Base-by-base conservation (phyloP, 2,329 filamentous ascomycete species). In the Alternaria conjuncta region DNA sequence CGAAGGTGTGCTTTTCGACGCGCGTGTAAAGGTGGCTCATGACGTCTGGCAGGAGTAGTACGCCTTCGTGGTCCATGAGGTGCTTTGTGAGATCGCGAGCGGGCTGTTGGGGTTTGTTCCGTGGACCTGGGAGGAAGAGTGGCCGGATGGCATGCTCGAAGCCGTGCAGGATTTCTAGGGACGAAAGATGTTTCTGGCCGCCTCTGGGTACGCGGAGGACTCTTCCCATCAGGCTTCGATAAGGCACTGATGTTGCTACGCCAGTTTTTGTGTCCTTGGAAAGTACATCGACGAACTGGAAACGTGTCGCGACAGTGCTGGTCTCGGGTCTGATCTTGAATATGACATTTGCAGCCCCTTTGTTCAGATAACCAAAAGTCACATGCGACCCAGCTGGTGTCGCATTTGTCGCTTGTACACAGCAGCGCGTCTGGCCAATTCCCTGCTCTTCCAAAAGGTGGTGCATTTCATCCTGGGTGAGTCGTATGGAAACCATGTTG, bases 301-400 rank as follows among this genome's bases (percentile, higher is more conserved):
- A 72, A 15, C 60, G 32, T 21, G 32, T 55, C 6, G 54, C 21
- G 54, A 28, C 51, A 18, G 60, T 25, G 7, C 18, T 43, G 43
- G n/a, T 62, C 47, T 57, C 59, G 68, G 15, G 65, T 56, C 20
- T 62, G 25, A 78, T 69, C 41, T 59, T 72, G 61, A 77, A 79
- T 5, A 79, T 73, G 23, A 72, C 68, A 30, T 79, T 79, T 18
- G 78, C 78, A 15, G 75, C 77, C 10, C 78, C 78, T 64, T 79
- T 75, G 26, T 72, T 75, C 12, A 78, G 70, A 53, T 73, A 78
- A 12, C 64, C 49, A 25, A 79, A 70, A 15, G 32, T 60, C 3
- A 74, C 58, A 12, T 65, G 59, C 9, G 55, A 60, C 6, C 46
- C 58, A 9, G 49, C 30, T 12, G 71, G 50, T 12, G 62, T 23